phyloP scores from a whole-genome alignment of 768 basidiomycete genomes.

The Auricularia sp. region DNA sequence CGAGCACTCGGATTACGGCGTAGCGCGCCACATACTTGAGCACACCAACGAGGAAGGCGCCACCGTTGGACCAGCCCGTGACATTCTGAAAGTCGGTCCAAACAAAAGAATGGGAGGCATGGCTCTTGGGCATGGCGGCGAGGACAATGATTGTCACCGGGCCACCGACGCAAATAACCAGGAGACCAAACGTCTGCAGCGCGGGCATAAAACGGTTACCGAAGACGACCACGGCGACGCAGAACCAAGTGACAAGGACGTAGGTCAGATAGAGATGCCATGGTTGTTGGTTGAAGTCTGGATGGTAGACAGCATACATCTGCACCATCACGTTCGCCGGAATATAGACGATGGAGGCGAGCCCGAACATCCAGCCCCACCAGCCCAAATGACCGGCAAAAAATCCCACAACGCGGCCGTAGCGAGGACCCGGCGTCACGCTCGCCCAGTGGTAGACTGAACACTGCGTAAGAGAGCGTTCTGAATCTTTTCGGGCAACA shows the following conservation, averaged over 20 bases:
- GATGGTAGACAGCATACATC: neutral
- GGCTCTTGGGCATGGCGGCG: neutral
- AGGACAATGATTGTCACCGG: neutral
- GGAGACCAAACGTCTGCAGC: neutral
- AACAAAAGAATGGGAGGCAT: neutral
- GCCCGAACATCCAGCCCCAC: conserved; percentile 1
- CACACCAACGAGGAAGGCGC: neutral
- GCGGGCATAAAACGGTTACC: neutral
- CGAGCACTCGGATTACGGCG: neutral
- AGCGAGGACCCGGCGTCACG: neutral
- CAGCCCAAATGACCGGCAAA: neutral
- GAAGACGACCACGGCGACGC: neutral
- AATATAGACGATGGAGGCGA: neutral
- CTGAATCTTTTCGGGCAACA: neutral
- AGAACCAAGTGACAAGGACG: neutral
- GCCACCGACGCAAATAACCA: neutral
- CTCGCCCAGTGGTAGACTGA: neutral
- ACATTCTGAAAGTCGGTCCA: neutral
- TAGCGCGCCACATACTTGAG: neutral
- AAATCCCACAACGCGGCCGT: neutral
- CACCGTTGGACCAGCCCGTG: neutral
- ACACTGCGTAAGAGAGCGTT: neutral
- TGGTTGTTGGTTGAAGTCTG: neutral
- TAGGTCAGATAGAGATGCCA: neutral
- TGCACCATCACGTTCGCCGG: neutral